Evolutionary conservation across 1,284 basidiomycete genomes (phyloP), one percentile per base, ranked within the genome.

Genomic region (Xerocomus alliaceus): DNA sequence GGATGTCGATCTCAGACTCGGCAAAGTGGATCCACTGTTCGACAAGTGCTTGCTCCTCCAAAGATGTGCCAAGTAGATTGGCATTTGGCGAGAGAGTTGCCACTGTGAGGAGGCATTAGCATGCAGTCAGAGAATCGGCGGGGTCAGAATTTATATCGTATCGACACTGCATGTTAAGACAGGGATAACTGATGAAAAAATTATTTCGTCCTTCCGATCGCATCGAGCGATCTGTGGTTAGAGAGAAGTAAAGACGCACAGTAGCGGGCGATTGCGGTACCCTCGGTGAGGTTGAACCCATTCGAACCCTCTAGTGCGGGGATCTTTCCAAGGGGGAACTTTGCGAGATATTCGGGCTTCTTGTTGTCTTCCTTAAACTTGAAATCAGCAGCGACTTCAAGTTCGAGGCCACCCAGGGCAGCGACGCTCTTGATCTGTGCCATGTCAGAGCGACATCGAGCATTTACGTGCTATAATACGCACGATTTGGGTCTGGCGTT

Each of bases 311-410:
- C 92, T 60, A 93, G 87, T 39, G 89, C 89, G 45, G 97, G 96
- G 69, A 96, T 87, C 83, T 93, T 93, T 65, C 91, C 93, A 67
- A 87, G 83, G 47, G 92, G 89, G 80, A 94, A 95, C 77, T 94
- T 94, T 67, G 82, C 74, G 56, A 90, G 78, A 80, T 90, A 95
- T 63, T 91, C 92, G 0, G 88, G 83, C 67, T 86, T 86, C 76
- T 88, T 89, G 85, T 95, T 95, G 77, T 88, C 86, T 76, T 90
- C 84, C 62, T 80, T 83, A 74, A 90, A 88, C 68, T 82, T 83
- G 76, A 91, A 92, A 65, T 64, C 70, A 37, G 79, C 75, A 46
- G 86, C 83, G 62, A 83, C 63, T 64, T 91, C 86, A 71, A 95
- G 75, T 64, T 89, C 82, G 68, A 94, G 75, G 56, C 88, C 91